These are phyloP conservation scores for Fusarium temperatum DNA, from an alignment of 2,329 filamentous ascomycete genomes.

Conservation along the genomic window DNA sequence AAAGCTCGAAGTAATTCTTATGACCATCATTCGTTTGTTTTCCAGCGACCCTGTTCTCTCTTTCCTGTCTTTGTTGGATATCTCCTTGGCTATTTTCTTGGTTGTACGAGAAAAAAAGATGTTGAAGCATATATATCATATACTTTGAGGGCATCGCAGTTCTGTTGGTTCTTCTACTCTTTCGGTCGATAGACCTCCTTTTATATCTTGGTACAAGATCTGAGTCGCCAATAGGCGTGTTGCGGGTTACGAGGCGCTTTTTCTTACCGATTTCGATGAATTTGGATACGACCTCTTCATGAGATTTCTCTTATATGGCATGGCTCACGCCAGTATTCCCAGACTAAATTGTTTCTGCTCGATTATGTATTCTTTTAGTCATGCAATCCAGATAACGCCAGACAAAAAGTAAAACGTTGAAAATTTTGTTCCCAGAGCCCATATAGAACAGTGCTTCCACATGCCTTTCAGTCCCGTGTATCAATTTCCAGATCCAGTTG, in stretches of 20 bases:
- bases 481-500: constrained; percentile 71
- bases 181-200: not conserved
- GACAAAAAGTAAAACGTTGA: not conserved
- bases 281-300: not conserved
- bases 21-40: not conserved
- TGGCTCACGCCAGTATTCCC: not conserved
- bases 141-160: not conserved
- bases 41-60: not conserved
- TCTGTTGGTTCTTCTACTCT: not conserved
- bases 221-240: not conserved
- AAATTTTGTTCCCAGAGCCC: not conserved
- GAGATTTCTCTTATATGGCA: not conserved
- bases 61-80: not conserved
- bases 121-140: not conserved
- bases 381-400: not conserved
- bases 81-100: not conserved
- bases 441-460: not conserved
- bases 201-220: not conserved
- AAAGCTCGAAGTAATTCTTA: not conserved
- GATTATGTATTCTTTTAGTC: not conserved
- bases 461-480: constrained; percentile 61
- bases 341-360: not conserved
- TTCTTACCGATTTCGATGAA: not conserved
- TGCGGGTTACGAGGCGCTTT: not conserved
- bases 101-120: not conserved